These are phyloP conservation scores for Trichosporon coremiiforme DNA, from an alignment of 1,284 basidiomycete genomes.

Conservation along the genomic window DNA sequence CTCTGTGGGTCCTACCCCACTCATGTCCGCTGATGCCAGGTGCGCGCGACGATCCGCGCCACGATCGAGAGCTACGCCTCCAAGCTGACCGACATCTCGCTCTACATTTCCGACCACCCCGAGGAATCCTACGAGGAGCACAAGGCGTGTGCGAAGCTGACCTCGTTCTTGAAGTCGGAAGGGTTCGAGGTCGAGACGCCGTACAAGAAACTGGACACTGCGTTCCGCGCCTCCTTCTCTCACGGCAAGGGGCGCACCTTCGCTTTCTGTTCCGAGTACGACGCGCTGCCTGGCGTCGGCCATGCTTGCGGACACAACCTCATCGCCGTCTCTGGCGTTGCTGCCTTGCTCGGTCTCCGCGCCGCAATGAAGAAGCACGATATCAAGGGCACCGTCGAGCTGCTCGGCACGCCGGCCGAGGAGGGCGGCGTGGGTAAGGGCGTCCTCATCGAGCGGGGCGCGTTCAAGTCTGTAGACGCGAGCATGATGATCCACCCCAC, in stretches of 20 bases:
- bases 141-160: conserved; percentile 40
- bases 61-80: conserved; percentile 22
- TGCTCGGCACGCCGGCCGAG: conserved; percentile 85
- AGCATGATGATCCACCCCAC: conserved; percentile 43
- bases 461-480: conserved; percentile 34
- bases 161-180: conserved; percentile 38
- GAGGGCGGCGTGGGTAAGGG: conserved; percentile 79
- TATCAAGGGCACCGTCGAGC: conserved; percentile 70
- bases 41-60: conserved; percentile 27
- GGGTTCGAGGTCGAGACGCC: conserved; percentile 41
- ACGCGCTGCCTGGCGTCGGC: conserved; percentile 60
- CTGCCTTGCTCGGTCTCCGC: conserved; percentile 71
- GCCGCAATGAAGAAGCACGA: conserved; percentile 66
- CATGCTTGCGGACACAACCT: conserved; percentile 86
- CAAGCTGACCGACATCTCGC: conserved; percentile 47
- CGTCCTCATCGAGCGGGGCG: conserved; percentile 69
- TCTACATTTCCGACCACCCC: conserved; percentile 50
- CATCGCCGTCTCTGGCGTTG: conserved; percentile 78
- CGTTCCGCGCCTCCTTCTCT: conserved; percentile 67
- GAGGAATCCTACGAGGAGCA: conserved; percentile 48
- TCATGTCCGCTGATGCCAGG: conserved; percentile 13
- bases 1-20: neutral
- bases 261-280: conserved; percentile 69
- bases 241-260: conserved; percentile 65
- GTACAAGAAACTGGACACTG: conserved; percentile 59